These are phyloP conservation scores for Blastomyces gilchristii DNA, from an alignment of 2,329 filamentous ascomycete species.

Conservation along the genomic window DNA sequence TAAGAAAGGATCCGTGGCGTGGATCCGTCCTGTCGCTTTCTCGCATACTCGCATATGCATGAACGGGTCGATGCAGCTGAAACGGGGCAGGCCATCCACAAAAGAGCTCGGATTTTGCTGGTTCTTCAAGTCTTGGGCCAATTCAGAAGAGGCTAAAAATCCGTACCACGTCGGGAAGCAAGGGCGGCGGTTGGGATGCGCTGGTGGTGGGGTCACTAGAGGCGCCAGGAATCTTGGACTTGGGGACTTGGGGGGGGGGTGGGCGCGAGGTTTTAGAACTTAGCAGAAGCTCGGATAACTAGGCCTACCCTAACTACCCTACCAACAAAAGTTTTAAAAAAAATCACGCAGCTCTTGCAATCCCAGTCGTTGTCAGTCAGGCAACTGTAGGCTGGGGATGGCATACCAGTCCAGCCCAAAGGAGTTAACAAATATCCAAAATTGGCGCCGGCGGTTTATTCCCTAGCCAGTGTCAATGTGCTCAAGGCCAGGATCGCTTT, in stretches of 20 bases:
- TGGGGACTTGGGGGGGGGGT: background rate
- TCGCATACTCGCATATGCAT: conserved; percentile 22
- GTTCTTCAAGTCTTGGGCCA: conserved; percentile 6
- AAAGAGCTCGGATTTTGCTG: conserved; percentile 7
- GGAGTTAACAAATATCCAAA: background rate
- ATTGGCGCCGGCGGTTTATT: background rate
- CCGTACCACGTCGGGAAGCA: conserved; percentile 6
- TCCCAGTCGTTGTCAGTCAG: background rate
- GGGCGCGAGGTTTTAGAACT: background rate
- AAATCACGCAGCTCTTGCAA: background rate
- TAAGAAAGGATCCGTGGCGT: conserved; percentile 9
- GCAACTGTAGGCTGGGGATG: background rate
- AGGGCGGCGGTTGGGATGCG: conserved; percentile 3
- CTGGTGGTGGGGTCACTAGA: background rate
- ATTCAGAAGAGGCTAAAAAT: conserved; percentile 4
- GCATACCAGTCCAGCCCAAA: background rate
- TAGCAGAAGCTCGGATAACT: background rate
- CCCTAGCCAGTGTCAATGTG: background rate
- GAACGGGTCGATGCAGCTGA: conserved; percentile 22
- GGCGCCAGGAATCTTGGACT: background rate
- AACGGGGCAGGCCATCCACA: conserved; percentile 15
- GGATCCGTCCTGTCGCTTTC: conserved; percentile 11
- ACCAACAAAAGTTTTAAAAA: background rate
- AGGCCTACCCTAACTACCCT: no score
- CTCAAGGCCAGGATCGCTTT: background rate